A percentile compares a stretch with the other conserved stretches of the same genome.
Evolutionary conservation across 2,329 filamentous ascomycete species (phyloP).

Genomic region (Ophiostoma perfectum): DNA sequence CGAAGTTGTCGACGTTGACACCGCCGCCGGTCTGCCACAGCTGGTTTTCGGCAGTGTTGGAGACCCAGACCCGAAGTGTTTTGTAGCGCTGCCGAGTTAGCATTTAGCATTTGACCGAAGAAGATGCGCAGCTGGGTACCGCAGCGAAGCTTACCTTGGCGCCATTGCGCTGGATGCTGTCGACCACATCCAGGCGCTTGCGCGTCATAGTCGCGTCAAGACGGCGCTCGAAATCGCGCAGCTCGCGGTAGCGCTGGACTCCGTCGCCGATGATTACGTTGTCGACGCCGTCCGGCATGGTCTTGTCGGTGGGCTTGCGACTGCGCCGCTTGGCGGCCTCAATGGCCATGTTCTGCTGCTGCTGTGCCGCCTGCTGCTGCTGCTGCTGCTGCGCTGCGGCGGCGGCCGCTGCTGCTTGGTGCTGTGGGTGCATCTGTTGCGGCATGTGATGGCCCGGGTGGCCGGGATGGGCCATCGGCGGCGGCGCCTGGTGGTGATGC

Average conservation of each 20-base stretch:
- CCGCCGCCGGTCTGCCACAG: constrained; percentile 73
- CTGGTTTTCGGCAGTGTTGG: constrained; percentile 90
- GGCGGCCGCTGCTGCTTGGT: constrained; percentile 35
- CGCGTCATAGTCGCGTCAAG: constrained; percentile 91
- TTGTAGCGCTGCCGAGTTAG: constrained; percentile 56
- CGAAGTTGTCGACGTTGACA: constrained; percentile 68
- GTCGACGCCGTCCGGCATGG: constrained; percentile 84
- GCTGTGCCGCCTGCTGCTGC: constrained; percentile 47
- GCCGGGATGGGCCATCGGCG: constrained; percentile 17
- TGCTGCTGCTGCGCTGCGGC: constrained; percentile 47
- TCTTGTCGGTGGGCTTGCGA: constrained; percentile 89
- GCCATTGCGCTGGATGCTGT: constrained; percentile 64
- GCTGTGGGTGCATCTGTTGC: constrained; percentile 34
- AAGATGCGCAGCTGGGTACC: neutral
- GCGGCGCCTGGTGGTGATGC: constrained; percentile 20
- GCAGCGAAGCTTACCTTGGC: constrained; percentile 22
- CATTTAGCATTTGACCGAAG: neutral
- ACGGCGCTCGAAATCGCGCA: constrained; percentile 80
- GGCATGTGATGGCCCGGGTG: constrained; percentile 25
- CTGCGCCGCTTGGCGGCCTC: constrained; percentile 74
- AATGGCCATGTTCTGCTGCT: constrained; percentile 49
- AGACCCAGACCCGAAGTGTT: constrained; percentile 88
- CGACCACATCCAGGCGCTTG: constrained; percentile 85
- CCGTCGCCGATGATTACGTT: constrained; percentile 76
- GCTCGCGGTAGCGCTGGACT: constrained; percentile 71